Conservation (phyloP, 805 yeast genomes). For the Wickerhamia fluorescens region DNA sequence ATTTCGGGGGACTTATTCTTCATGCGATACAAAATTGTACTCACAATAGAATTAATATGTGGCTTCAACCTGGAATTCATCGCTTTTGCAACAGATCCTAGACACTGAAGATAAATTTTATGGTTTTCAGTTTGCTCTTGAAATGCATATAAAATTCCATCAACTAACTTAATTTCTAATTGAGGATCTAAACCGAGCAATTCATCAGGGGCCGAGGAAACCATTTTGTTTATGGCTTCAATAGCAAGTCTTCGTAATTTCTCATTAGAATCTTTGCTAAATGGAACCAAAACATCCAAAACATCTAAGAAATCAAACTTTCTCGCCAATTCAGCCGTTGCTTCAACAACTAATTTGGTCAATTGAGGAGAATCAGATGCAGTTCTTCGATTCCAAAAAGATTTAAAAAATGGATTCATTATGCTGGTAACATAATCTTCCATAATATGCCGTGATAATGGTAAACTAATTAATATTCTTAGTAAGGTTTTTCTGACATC, state of each 20-base stretch:
- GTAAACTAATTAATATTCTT: conserved; percentile 59
- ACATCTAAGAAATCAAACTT: conserved; percentile 61
- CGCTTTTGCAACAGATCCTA: conserved; percentile 56
- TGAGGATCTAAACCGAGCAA: conserved; percentile 52
- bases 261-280: conserved; percentile 77
- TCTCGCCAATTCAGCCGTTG: conserved; percentile 60
- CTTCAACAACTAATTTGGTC: conserved; percentile 56
- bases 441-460: conserved; percentile 52
- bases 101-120: conserved; percentile 48
- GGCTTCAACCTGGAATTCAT: conserved; percentile 62
- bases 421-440: conserved; percentile 44
- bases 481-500: conserved; percentile 77
- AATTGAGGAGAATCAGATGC: conserved; percentile 58
- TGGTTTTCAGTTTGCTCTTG: conserved; percentile 70
- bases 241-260: conserved; percentile 73
- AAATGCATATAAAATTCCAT: conserved; percentile 72
- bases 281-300: conserved; percentile 48
- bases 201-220: conserved; percentile 28
- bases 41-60: conserved; percentile 63
- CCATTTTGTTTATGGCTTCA: conserved; percentile 56
- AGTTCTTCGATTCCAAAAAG: conserved; percentile 77
- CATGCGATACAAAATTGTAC: conserved; percentile 65
- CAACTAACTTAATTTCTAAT: conserved; percentile 61
- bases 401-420: conserved; percentile 53
- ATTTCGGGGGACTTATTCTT: conserved; percentile 64